Conservation (phyloP, 31 red algal species). For the Odonthalia washingtoniensis region DNA sequence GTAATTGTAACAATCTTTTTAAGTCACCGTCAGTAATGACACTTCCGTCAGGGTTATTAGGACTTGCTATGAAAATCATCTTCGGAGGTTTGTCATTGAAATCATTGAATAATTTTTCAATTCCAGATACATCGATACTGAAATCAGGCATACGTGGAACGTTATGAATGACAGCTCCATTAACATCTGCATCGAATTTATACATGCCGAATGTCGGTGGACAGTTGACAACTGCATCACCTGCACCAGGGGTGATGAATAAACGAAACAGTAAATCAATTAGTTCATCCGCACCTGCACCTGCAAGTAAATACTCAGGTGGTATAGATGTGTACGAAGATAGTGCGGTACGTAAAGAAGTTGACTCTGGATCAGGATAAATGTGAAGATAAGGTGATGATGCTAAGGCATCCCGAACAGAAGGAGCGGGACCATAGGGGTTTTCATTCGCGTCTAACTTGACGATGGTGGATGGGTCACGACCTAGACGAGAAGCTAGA, state of each 20-base stretch:
- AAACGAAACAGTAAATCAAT: constrained; percentile 95
- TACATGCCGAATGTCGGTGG: constrained; percentile 99
- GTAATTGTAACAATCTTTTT: constrained; percentile 74
- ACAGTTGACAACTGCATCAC: constrained; percentile 82
- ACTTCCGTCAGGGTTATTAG: constrained; percentile 97
- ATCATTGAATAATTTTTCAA: constrained; percentile 61
- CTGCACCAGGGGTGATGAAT: constrained; percentile 74
- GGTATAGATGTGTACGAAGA: constrained; percentile 73
- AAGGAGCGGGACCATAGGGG: constrained; percentile 87
- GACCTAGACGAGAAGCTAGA: constrained; percentile 76
- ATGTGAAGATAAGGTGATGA: constrained; percentile 84
- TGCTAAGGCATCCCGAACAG: constrained; percentile 68
- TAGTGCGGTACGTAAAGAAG: constrained; percentile 76
- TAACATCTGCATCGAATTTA: constrained; percentile 96
- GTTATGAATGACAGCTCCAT: constrained; percentile 75
- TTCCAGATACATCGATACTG: constrained; percentile 57
- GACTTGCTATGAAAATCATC: constrained; percentile 90
- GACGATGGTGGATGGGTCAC: constrained; percentile 76
- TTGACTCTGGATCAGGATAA: constrained; percentile 93
- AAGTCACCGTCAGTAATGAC: constrained; percentile 77
- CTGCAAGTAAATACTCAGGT: constrained; percentile 81
- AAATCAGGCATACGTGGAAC: constrained; percentile 59
- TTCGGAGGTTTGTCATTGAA: constrained; percentile 53
- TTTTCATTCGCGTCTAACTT: constrained; percentile 99
- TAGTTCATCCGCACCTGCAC: constrained; percentile 95